Base-by-base conservation (phyloP, 2,329 filamentous ascomycete species). In the Scedosporium dehoogii region DNA sequence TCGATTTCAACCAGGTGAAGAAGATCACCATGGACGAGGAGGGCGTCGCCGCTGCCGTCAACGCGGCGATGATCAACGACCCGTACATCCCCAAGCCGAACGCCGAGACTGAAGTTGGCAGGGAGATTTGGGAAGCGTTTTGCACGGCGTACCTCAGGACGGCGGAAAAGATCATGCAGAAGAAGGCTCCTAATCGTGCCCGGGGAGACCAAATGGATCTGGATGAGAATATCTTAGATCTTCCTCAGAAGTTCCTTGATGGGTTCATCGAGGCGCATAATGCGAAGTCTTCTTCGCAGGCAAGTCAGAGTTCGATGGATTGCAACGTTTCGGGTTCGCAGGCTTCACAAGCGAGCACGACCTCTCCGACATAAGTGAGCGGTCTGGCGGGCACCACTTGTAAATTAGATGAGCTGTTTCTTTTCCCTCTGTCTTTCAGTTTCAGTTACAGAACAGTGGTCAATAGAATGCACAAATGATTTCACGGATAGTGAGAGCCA, bases 1-100 rank as follows among this genome's bases (percentile, higher is more conserved):
- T 73, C 0, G 71, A 73, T 58, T 73, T 73, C 61, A 72, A 73
- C 59, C 68, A 70, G 27, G 69, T 71, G 1, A 60, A 61, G 1
- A 3, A 12, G 0, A 68, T 72, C 3, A 65, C 63, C 1, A 53
- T 69, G 63, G 67, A 71, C 21, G 59, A 29, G 1, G 68, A 69
- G n/a, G 55, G 55, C 0, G 66, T 72, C 7, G 62, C 53, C 7
- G 51, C 62, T 27, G 66, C 66, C 1, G 60, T 71, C 12, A 46
- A 67, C 1, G 68, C 69, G 0, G 65, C 58, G 12, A 59, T 23
- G 2, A 51, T 66, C 6, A 70, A 69, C 12, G 68, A 70, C 21
- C 66, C 69, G 1, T 70, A 70, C 33, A 63, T 67, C 10, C 68
- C 68, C 0, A 63, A 46, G 21, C 68, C 68, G 0, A 55, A 63